Evolutionary conservation across 169 alveolate genomes (phyloP), one percentile per base, ranked within the genome.

Genomic region (Plasmodium vivax): DNA sequence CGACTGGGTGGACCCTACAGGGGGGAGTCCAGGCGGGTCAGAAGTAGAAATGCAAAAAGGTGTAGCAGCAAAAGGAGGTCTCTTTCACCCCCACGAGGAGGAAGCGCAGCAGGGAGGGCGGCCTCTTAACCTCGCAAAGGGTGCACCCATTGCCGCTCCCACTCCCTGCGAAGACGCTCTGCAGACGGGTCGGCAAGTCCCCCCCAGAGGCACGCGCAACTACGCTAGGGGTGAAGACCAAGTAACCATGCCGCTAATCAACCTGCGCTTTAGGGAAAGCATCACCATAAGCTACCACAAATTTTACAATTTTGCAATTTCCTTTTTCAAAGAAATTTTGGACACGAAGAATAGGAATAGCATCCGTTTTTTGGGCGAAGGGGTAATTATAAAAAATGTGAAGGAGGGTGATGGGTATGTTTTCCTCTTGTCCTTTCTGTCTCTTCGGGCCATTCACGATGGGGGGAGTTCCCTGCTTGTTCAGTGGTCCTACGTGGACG

Each of bases 271-370:
- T 38, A 92, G 75, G 45, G 95, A 92, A 82, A 51, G 19, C 58
- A 82, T 92, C 38, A 82, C 14, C 45, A 82, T 92, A 71, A 36
- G 41, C 8, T 92, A 92, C 73, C 72, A 92, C 54, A 5, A 34
- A 6, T 92, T 92, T 73, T 92, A 92, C 85, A 92, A 92, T 73
- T 92, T 92, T 62, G 95, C 82, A 71, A 45, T 92, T 71, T 72
- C 95, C n/a, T 92, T 92, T 92, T 92, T 92, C 73, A 84, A 92
- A 92, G 92, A 92, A 92, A 92, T 81, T 82, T 36, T 92, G 56
- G 83, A 92, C 27, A 32, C 62, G 19, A 74, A 92, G 34, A 92
- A 92, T 82, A 81, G 83, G 83, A 83, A 82, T 14, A 82, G 58
- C 12, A 72, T 81, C 12, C 27, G 62, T 71, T 51, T 51, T 72